Conservation (phyloP, 208 protist genomes). For the Vickermania spadyakhi region DNA sequence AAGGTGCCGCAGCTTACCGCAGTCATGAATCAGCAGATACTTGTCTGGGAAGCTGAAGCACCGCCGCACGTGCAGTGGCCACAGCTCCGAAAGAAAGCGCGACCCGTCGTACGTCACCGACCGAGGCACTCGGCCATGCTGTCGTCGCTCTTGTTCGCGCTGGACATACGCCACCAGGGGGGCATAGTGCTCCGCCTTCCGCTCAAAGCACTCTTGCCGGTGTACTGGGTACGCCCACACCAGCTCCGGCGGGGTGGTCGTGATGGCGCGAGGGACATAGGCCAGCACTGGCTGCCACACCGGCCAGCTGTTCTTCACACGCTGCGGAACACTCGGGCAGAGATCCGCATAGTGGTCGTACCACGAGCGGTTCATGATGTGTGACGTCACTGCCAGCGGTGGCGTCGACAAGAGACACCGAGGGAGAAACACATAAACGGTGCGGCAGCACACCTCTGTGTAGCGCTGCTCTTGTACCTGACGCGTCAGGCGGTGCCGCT, state of each 20-base stretch:
- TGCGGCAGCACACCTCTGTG: constrained; percentile 2
- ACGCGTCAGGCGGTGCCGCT: neutral
- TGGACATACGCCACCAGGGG: constrained; percentile 21
- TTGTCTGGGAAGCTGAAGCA: constrained; percentile 93
- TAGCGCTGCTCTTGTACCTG: constrained; percentile 13
- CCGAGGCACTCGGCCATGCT: neutral
- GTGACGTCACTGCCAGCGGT: neutral
- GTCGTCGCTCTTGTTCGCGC: constrained; percentile 5
- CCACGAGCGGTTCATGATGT: neutral
- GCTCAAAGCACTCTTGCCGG: constrained; percentile 17
- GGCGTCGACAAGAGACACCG: neutral
- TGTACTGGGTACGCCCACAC: constrained; percentile 31
- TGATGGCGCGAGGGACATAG: constrained; percentile 48
- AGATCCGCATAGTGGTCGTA: constrained; percentile 8
- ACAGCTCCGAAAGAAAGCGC: constrained; percentile 49
- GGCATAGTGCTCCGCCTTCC: constrained; percentile 18
- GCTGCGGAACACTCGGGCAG: constrained; percentile 28
- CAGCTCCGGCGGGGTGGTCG: constrained; percentile 24
- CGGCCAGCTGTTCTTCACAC: constrained; percentile 26
- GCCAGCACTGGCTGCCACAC: constrained; percentile 34
- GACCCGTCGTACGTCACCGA: constrained; percentile 35
- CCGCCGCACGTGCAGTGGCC: constrained; percentile 55
- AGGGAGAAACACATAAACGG: neutral
- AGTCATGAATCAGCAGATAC: constrained; percentile 94
- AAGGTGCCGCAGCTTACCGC: constrained; percentile 95